Percentiles rank a stretch among this genome's conserved stretches.
Evolutionary conservation across 257 asterid genomes (phyloP).

Genomic region (Verbena officinalis): DNA sequence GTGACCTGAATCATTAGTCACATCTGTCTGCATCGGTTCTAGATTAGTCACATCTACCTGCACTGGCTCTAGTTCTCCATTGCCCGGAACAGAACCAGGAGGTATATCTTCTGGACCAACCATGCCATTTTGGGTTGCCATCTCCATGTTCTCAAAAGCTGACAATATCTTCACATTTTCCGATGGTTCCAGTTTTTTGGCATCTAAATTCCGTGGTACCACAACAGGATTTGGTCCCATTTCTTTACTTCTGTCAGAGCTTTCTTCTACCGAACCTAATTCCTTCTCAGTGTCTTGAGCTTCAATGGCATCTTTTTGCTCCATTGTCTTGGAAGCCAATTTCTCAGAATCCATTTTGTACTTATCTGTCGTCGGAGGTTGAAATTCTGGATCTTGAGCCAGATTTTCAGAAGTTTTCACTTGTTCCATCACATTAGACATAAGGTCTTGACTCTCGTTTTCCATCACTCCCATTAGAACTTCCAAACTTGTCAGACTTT

Average conservation of each 20-base stretch:
- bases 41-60: slow-evolving; percentile 31
- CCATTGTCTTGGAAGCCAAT: slow-evolving; percentile 30
- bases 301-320: slow-evolving; percentile 39
- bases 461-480: slow-evolving; percentile 32
- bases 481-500: slow-evolving; percentile 19
- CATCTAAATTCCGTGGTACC: slow-evolving; percentile 21
- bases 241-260: slow-evolving; percentile 24
- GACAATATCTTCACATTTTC: slow-evolving; percentile 37
- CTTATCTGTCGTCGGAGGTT: slow-evolving; percentile 25
- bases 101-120: slow-evolving; percentile 31
- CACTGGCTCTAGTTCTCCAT: slow-evolving; percentile 31
- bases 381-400: slow-evolving; percentile 28
- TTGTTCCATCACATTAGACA: slow-evolving; percentile 32
- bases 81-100: slow-evolving; percentile 29
- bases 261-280: slow-evolving; percentile 29
- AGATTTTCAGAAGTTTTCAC: slow-evolving; percentile 24
- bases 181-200: slow-evolving; percentile 32
- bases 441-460: slow-evolving; percentile 30
- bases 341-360: slow-evolving; percentile 21
- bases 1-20: slow-evolving; percentile 32
- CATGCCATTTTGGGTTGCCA: slow-evolving; percentile 34
- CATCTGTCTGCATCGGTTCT: slow-evolving; percentile 31
- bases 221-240: slow-evolving; percentile 24
- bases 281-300: slow-evolving; percentile 34
- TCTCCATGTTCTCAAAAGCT: slow-evolving; percentile 34